These are phyloP conservation scores for Beauveria caledonica DNA, from an alignment of 2,329 filamentous ascomycete species.

Conservation along the genomic window DNA sequence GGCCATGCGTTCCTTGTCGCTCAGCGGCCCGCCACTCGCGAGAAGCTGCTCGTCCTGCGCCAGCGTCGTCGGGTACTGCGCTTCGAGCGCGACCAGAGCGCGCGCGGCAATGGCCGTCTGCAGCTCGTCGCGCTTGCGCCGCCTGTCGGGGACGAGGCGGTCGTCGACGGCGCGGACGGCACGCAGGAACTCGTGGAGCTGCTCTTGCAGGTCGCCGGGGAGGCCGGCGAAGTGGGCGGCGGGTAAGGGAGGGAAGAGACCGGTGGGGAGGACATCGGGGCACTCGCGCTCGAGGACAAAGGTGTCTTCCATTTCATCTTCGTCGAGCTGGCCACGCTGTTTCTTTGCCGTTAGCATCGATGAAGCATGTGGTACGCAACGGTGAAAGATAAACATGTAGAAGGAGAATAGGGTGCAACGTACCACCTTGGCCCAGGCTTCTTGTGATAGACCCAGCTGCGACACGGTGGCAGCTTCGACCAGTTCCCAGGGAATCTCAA, in stretches of 20 bases:
- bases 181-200: constrained; percentile 44
- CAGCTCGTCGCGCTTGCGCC: constrained; percentile 40
- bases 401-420: constrained; percentile 20
- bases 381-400: too few relatives aligned
- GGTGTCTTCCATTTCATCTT: constrained; percentile 63
- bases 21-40: constrained; percentile 17
- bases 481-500: constrained; percentile 61
- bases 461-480: constrained; percentile 40
- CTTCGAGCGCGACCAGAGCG: constrained; percentile 29
- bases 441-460: constrained; percentile 29
- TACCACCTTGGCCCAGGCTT: constrained; percentile 35
- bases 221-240: constrained; percentile 16
- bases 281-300: constrained; percentile 58
- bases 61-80: constrained; percentile 35
- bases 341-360: too few relatives aligned
- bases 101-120: constrained; percentile 31
- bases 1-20: constrained; percentile 48
- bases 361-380: too few relatives aligned
- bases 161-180: constrained; percentile 36
- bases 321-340: constrained; percentile 42
- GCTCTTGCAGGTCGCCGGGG: constrained; percentile 36
- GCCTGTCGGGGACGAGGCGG: constrained; percentile 38
- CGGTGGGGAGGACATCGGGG: constrained; percentile 42
- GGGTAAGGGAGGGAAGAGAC: constrained; percentile 39
- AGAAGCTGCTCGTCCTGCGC: constrained; percentile 33